These are phyloP conservation scores for Exsudoporus floridanus DNA, from an alignment of 1,284 basidiomycete genomes.

Conservation along the genomic window DNA sequence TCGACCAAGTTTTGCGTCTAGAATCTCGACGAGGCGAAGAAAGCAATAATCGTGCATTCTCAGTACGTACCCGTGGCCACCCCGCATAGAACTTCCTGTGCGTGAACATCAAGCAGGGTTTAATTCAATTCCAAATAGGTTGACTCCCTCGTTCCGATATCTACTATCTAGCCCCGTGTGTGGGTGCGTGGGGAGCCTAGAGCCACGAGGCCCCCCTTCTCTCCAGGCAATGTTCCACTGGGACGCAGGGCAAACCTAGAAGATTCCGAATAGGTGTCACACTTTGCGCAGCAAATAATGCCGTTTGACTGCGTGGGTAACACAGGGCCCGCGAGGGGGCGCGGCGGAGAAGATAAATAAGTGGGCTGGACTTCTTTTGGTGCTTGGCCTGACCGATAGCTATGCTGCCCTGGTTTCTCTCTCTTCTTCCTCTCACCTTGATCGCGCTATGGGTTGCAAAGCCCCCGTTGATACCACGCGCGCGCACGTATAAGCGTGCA, in stretches of 20 bases:
- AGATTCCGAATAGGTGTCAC: not conserved
- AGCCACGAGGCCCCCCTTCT: not conserved
- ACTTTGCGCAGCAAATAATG: not conserved
- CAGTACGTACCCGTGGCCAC: not conserved
- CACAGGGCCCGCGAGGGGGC: not conserved
- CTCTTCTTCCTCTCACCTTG: not conserved
- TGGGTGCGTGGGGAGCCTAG: slow-evolving; percentile 2
- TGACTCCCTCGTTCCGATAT: not conserved
- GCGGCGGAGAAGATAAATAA: slow-evolving; percentile 21
- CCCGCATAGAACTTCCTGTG: slow-evolving; percentile 13
- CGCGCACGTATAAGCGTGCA: slow-evolving; percentile 12
- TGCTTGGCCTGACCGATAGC: not conserved
- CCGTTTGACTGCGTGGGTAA: not conserved
- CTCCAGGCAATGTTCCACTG: not conserved
- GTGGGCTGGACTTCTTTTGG: not conserved
- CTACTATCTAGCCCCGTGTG: not conserved
- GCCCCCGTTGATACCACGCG: not conserved
- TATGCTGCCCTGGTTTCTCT: slow-evolving; percentile 6
- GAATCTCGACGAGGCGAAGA: not conserved
- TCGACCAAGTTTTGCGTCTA: not conserved
- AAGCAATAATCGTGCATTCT: no score
- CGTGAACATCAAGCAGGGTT: not conserved
- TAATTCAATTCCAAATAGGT: not conserved
- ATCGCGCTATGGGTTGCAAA: not conserved
- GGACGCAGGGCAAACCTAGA: not conserved